phyloP scores from a whole-genome alignment of 192 early-diverging fungal genomes.

The Backusella liffmaniae region DNA sequence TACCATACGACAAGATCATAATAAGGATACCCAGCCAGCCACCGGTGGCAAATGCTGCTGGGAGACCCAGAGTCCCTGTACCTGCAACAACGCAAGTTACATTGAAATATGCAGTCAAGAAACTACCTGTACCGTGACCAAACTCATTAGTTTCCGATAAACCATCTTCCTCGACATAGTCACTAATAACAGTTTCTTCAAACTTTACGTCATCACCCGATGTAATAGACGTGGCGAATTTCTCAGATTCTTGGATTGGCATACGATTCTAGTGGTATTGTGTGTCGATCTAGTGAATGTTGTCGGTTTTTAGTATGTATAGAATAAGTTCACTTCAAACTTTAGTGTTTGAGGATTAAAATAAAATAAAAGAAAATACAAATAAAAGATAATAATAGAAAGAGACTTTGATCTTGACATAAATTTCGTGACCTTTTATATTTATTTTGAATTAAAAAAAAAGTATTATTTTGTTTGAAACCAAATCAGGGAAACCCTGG shows the following conservation, averaged over 20 bases:
- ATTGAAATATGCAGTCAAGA: conserved; percentile 24
- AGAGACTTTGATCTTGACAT: not conserved
- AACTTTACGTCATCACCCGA: conserved; percentile 7
- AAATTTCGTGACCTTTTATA: not conserved
- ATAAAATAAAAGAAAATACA: not conserved
- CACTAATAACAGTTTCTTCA: conserved; percentile 18
- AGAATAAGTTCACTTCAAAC: not conserved
- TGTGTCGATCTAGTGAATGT: not conserved
- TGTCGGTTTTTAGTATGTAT: not conserved
- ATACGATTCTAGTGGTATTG: not conserved
- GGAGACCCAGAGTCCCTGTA: conserved; percentile 83
- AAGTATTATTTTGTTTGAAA: not conserved
- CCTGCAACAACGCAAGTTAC: conserved; percentile 59
- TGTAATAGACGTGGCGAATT: not conserved
- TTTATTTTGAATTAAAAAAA: not conserved
- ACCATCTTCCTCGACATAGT: conserved; percentile 16
- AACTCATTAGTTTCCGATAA: conserved; percentile 16
- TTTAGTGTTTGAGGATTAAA: not conserved
- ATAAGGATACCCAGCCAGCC: conserved; percentile 79
- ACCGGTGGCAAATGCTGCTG: conserved; percentile 68
- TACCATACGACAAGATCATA: conserved; percentile 63
- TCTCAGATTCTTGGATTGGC: conserved; percentile 7
- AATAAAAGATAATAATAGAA: not conserved
- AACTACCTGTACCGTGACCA: conserved; percentile 19
- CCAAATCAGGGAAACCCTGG: conserved; percentile 6